Conservation (phyloP, 75 land plant genomes). For the Selaginella tamariscina region DNA sequence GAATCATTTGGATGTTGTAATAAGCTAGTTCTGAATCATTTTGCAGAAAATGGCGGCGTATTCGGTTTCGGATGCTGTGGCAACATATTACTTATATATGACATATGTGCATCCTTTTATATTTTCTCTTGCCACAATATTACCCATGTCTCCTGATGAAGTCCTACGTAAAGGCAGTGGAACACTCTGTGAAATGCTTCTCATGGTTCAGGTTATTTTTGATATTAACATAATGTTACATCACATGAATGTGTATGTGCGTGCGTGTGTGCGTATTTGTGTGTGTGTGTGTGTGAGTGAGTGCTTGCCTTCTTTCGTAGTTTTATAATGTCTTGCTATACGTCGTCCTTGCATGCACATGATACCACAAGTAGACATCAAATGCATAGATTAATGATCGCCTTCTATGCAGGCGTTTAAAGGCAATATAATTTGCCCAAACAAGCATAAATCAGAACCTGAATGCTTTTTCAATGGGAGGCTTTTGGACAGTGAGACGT, state of each 20-base stretch:
- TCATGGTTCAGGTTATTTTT: slow-evolving; percentile 79
- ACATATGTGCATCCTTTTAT: slow-evolving; percentile 99
- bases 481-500: slow-evolving; percentile 94
- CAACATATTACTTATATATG: slow-evolving; percentile 95
- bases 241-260: no score
- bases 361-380: background rate
- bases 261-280: no score
- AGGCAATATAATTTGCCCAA: slow-evolving; percentile 95
- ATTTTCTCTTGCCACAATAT: slow-evolving; percentile 94
- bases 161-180: slow-evolving; percentile 97
- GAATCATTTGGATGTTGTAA: no score
- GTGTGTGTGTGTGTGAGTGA: no score
- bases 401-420: slow-evolving; percentile 65
- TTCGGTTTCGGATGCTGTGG: slow-evolving; percentile 98
- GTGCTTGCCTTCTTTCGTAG: no score
- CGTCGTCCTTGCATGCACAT: no score
- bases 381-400: background rate
- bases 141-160: slow-evolving; percentile 99
- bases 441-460: slow-evolving; percentile 78
- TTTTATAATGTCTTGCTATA: no score
- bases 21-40: slow-evolving; percentile 1
- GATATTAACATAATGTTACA: background rate
- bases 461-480: slow-evolving; percentile 75
- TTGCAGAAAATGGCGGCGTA: slow-evolving; percentile 97
- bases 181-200: slow-evolving; percentile 98